A percentile compares a stretch with the other conserved stretches of the same genome.
Evolutionary conservation across 2,329 filamentous ascomycete species (phyloP).

Genomic region (Aspergillus thermomutatus): DNA sequence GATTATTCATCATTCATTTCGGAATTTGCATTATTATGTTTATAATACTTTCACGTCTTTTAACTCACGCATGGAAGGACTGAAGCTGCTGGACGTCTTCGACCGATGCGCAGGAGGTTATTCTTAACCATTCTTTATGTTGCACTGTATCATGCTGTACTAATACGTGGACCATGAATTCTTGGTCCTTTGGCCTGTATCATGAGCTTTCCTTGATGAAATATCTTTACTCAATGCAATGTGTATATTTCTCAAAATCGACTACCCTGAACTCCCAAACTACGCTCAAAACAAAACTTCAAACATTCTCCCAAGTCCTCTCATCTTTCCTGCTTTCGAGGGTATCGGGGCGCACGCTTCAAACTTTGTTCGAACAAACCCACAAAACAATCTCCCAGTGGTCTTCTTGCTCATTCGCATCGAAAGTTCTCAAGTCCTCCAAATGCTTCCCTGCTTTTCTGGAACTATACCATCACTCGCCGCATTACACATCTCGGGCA

Average conservation of each 20-base stretch:
- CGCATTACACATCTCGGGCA: background rate
- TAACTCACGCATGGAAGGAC: background rate
- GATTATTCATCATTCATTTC: conserved; percentile 5
- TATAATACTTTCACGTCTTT: conserved; percentile 1
- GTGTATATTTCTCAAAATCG: background rate
- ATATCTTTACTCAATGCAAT: background rate
- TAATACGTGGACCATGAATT: conserved; percentile 25
- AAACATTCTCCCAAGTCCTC: background rate
- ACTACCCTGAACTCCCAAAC: background rate
- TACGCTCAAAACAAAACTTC: background rate
- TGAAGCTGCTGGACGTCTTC: conserved; percentile 34
- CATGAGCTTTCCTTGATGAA: conserved; percentile 16
- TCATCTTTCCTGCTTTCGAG: background rate
- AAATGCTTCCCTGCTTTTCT: background rate
- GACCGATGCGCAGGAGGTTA: conserved; percentile 11
- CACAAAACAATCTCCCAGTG: background rate
- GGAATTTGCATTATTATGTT: background rate
- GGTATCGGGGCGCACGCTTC: background rate
- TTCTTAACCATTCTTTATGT: conserved; percentile 16
- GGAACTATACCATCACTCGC: background rate
- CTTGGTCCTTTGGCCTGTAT: conserved; percentile 18
- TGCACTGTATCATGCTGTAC: conserved; percentile 25
- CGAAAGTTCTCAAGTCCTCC: background rate
- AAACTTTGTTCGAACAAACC: background rate
- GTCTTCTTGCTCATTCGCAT: background rate